Percentiles rank a stretch among this genome's conserved stretches.
phyloP scores from a whole-genome alignment of 306 rosid species.

The Trifolium dubium region DNA sequence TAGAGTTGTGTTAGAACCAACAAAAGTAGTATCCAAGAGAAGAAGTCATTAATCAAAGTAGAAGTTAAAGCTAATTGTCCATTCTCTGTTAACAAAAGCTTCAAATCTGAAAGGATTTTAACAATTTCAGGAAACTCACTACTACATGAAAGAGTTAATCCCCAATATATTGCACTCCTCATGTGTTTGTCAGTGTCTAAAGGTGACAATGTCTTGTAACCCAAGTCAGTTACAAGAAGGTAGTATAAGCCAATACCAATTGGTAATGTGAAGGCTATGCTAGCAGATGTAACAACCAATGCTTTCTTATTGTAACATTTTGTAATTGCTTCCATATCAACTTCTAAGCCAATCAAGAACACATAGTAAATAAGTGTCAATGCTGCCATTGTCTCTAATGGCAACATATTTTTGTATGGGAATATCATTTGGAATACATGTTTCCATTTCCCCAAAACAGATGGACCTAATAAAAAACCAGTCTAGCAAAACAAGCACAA shows the following conservation, averaged over 20 bases:
- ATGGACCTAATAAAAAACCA: constrained; percentile 48
- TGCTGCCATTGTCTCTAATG: constrained; percentile 43
- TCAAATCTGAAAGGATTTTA: constrained; percentile 40
- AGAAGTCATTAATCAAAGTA: constrained; percentile 41
- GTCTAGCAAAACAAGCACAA: constrained; percentile 35
- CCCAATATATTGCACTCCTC: constrained; percentile 46
- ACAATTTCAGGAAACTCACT: constrained; percentile 51
- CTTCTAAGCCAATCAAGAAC: constrained; percentile 50
- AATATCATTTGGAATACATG: not conserved
- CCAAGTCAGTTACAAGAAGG: constrained; percentile 45
- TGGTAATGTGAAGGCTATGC: constrained; percentile 31
- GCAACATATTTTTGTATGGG: constrained; percentile 24
- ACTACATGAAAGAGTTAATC: constrained; percentile 46
- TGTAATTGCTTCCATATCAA: constrained; percentile 40
- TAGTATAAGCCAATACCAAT: constrained; percentile 44
- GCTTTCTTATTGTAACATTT: constrained; percentile 37
- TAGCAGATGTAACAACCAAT: constrained; percentile 6
- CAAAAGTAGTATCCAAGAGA: constrained; percentile 33
- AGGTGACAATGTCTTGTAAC: constrained; percentile 4
- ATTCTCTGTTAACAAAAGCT: constrained; percentile 49
- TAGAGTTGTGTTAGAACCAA: not conserved
- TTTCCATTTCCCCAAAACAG: constrained; percentile 33
- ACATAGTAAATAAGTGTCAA: constrained; percentile 45
- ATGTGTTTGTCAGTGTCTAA: not conserved
- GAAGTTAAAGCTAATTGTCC: constrained; percentile 52